Evolutionary conservation across 225 moss, liverwort and hornwort species (phyloP).

Genomic region (Bryoerythrophyllum caledonicum): DNA sequence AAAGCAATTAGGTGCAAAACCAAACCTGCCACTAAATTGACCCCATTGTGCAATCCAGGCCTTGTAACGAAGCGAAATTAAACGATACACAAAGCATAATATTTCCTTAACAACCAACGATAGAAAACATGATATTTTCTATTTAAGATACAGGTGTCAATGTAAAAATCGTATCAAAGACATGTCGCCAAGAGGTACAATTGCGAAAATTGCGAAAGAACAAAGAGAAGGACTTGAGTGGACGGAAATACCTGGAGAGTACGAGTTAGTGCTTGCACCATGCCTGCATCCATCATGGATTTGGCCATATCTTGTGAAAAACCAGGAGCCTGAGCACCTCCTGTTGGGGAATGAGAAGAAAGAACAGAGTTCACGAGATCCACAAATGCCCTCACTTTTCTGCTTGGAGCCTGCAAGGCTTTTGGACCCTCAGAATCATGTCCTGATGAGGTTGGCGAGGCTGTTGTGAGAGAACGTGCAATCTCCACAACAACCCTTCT

Average conservation of each 20-base stretch:
- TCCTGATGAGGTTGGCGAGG: slow-evolving; percentile 43
- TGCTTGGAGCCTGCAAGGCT: slow-evolving; percentile 67
- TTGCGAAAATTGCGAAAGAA: not conserved
- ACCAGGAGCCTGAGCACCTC: slow-evolving; percentile 80
- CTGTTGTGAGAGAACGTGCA: slow-evolving; percentile 69
- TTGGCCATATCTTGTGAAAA: slow-evolving; percentile 92
- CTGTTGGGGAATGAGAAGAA: slow-evolving; percentile 80
- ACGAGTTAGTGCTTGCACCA: slow-evolving; percentile 86
- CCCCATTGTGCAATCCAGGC: not conserved
- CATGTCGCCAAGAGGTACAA: not conserved
- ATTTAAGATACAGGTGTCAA: not conserved
- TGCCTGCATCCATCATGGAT: slow-evolving; percentile 93
- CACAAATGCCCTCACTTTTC: slow-evolving; percentile 81
- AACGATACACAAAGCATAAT: not conserved
- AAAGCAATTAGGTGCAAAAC: not conserved
- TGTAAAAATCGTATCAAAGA: not conserved
- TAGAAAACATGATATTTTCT: not conserved
- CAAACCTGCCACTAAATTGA: slow-evolving; percentile 3
- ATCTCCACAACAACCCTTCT: slow-evolving; percentile 89
- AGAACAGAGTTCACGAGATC: slow-evolving; percentile 94
- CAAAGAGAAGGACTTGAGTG: not conserved
- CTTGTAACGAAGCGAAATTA: not conserved
- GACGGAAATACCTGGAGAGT: slow-evolving; percentile 64
- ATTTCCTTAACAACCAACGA: not conserved
- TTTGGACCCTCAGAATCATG: slow-evolving; percentile 46